These are phyloP conservation scores for Castanea sativa DNA, from an alignment of 306 rosid genomes.

Conservation along the genomic window DNA sequence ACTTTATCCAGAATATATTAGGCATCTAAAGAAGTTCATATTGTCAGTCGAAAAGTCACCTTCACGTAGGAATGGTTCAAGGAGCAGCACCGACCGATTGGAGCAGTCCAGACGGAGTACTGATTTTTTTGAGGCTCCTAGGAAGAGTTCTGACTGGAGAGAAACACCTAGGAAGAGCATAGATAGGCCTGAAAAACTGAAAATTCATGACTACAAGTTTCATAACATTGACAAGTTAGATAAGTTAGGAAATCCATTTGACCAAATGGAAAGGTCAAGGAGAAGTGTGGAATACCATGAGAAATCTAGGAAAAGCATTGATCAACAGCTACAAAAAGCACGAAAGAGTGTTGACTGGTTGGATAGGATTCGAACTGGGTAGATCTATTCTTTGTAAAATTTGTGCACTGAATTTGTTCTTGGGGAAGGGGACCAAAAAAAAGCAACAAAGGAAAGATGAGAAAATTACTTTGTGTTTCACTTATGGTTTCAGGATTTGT, in stretches of 20 bases:
- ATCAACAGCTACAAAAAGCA: conserved; percentile 70
- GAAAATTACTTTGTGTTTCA: conserved; percentile 41
- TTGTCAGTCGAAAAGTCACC: conserved; percentile 34
- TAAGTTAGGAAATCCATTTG: conserved; percentile 51
- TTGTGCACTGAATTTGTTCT: conserved; percentile 32
- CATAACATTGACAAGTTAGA: conserved; percentile 54
- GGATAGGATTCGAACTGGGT: conserved; percentile 69
- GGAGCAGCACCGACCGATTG: conserved; percentile 58
- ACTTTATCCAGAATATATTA: conserved; percentile 66
- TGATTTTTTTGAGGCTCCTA: conserved; percentile 58
- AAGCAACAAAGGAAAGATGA: conserved; percentile 30
- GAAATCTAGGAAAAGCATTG: conserved; percentile 69
- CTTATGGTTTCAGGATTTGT: conserved; percentile 52
- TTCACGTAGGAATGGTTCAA: conserved; percentile 39
- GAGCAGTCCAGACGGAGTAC: conserved; percentile 62
- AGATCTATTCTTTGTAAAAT: conserved; percentile 16
- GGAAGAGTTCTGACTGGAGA: conserved; percentile 74
- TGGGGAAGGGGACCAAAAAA: conserved; percentile 33
- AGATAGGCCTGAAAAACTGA: conserved; percentile 60
- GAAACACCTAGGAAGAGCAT: conserved; percentile 76
- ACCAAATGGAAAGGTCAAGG: conserved; percentile 70
- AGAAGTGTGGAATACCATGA: conserved; percentile 76
- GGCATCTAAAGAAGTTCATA: conserved; percentile 61
- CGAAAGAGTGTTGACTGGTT: conserved; percentile 87
- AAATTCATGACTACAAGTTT: conserved; percentile 55